Percentiles rank a stretch among this genome's conserved stretches.
phyloP scores from a whole-genome alignment of 2,329 filamentous ascomycete genomes.

The Ophiostoma sp. region DNA sequence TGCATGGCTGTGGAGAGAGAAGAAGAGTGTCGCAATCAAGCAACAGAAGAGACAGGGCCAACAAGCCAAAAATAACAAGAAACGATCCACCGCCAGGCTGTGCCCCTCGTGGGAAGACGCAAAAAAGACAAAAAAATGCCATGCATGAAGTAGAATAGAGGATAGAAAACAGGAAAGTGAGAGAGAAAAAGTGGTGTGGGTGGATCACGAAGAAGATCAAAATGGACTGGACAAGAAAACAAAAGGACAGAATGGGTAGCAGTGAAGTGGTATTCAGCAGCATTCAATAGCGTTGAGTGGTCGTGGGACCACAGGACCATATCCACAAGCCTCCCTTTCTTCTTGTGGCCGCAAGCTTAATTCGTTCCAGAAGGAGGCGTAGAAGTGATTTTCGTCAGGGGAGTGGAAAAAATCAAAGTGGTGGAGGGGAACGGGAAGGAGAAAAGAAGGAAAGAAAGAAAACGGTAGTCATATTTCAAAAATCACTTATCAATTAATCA shows the following conservation, averaged over 20 bases:
- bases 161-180: not conserved
- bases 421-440: not conserved
- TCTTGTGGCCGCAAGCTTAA: not conserved
- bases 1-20: not conserved
- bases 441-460: not conserved
- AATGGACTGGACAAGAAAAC: not conserved
- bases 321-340: not conserved
- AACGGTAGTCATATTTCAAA: not conserved
- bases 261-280: not conserved
- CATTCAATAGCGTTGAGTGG: not conserved
- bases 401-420: not conserved
- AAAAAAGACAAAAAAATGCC: not conserved
- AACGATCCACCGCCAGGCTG: not conserved
- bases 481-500: not conserved
- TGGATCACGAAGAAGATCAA: not conserved
- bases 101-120: not conserved
- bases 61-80: not conserved
- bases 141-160: not conserved
- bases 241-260: not conserved
- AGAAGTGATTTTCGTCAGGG: constrained; percentile 5
- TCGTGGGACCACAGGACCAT: not conserved
- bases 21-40: not conserved
- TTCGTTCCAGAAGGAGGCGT: not conserved
- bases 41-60: not conserved
- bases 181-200: not conserved